Evolutionary conservation across 2,329 filamentous ascomycete species (phyloP).

Genomic region (Fusarium musae): DNA sequence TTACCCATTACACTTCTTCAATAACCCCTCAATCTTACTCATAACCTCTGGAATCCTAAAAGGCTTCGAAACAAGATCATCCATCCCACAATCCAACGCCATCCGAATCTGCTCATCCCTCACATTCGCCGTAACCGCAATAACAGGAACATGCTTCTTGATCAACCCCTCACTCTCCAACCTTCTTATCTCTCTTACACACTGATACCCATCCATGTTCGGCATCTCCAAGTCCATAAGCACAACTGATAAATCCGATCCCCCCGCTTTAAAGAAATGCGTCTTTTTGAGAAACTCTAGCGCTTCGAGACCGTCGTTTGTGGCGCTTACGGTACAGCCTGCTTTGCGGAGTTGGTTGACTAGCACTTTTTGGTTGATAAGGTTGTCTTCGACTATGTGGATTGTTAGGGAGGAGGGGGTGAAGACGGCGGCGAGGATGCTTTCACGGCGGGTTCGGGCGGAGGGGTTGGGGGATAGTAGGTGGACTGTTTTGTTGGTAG

Average conservation of each 20-base stretch:
- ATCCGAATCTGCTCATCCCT: conserved; percentile 58
- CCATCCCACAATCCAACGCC: conserved; percentile 54
- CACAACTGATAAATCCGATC: conserved; percentile 51
- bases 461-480: neutral
- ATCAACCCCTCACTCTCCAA: conserved; percentile 50
- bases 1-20: conserved; percentile 8
- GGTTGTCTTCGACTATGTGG: conserved; percentile 74
- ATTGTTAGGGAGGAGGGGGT: conserved; percentile 58
- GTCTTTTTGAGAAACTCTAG: conserved; percentile 53
- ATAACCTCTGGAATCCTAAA: conserved; percentile 64
- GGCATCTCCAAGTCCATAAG: conserved; percentile 63
- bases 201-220: conserved; percentile 59
- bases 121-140: conserved; percentile 60
- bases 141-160: conserved; percentile 53
- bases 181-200: conserved; percentile 53
- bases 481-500: neutral
- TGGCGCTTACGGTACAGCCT: conserved; percentile 68
- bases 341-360: conserved; percentile 72
- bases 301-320: conserved; percentile 70
- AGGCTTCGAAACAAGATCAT: conserved; percentile 68
- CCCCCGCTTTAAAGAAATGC: conserved; percentile 41
- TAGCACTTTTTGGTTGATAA: conserved; percentile 74
- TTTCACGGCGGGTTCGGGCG: neutral
- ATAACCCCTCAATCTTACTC: conserved; percentile 60
- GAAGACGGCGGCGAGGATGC: neutral